Evolutionary conservation across 2,329 filamentous ascomycete genomes (phyloP), one percentile per base, ranked within the genome.

Genomic region (Fusarium sp.): DNA sequence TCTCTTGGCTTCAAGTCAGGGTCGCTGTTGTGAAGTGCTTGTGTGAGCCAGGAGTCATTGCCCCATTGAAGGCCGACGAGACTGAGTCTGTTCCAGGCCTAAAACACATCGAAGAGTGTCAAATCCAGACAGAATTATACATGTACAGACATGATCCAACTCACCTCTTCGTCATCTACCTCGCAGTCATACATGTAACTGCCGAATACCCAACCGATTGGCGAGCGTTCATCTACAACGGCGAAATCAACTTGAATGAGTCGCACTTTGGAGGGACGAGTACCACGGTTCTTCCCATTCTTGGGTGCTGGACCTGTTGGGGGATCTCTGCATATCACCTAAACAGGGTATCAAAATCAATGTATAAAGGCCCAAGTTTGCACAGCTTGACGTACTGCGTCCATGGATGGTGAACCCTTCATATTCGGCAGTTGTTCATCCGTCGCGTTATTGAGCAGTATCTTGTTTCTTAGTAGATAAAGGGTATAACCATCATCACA

Each of bases 171-270:
- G 7, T 14, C 31, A 3, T 42, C 4, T 1, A 36, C 2, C 7
- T 50, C 10, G 10, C 21, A 47, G 15, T 50, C 45, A 9, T 36
- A 36, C 48, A 50, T 47, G 29, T 29, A 47, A 9, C 39, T 50
- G 9, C 31, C 41, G 14, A 50, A 50, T 3, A 47, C 23, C 41
- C 48, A 46, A 9, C 48, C 48, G 9, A 46, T 50, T 2, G 48
- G 48, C 4, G 41, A 25, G 1, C 31, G 31, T 0, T 21, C n/a
- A 2, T 50, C 48, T 1, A 47, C 39, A 3, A 50, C 31, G 10
- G 48, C 41, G 1, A 47, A 47, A 13, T 46, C 48, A 7, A 47
- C 48, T 3, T 50, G 31, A 1, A 50, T 50, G 10, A 50, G 31
- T 11, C 41, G 48, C 17, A 50, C 29, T 1, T 15, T 23, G 1